Conservation (phyloP, 2,329 filamentous ascomycete genomes). For the Aspergillus ruber region DNA sequence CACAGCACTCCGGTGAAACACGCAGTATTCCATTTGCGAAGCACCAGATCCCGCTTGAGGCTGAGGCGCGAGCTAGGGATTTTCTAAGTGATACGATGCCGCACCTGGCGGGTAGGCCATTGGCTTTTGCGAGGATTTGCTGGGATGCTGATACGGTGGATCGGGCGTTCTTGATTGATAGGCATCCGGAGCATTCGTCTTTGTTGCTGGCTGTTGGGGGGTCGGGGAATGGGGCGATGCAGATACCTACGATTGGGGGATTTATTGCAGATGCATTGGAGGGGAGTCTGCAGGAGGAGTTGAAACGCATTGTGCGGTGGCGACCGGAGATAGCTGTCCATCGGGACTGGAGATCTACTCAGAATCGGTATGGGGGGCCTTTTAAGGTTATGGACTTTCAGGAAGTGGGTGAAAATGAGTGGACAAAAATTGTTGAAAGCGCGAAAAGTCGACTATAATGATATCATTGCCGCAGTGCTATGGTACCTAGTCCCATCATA, state of each 20-base stretch:
- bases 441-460: neutral
- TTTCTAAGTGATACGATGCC: conserved; percentile 50
- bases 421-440: conserved; percentile 27
- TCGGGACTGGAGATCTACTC: conserved; percentile 44
- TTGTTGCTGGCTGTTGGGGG: conserved; percentile 47
- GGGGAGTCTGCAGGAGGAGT: conserved; percentile 35
- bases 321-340: conserved; percentile 44
- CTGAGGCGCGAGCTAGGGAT: conserved; percentile 42
- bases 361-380: conserved; percentile 44
- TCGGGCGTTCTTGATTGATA: conserved; percentile 47
- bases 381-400: conserved; percentile 46
- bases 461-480: neutral
- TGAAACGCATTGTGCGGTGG: conserved; percentile 45
- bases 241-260: conserved; percentile 46
- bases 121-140: conserved; percentile 49
- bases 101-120: conserved; percentile 43
- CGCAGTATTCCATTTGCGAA: conserved; percentile 38
- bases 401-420: conserved; percentile 29
- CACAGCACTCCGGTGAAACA: conserved; percentile 17
- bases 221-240: conserved; percentile 50
- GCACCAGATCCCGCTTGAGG: conserved; percentile 40
- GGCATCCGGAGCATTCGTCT: conserved; percentile 40
- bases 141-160: conserved; percentile 54
- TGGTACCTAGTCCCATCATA: neutral
- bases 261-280: conserved; percentile 47